Base-by-base conservation (phyloP, 495 filamentous ascomycete genomes). In the Neurospora sp. region DNA sequence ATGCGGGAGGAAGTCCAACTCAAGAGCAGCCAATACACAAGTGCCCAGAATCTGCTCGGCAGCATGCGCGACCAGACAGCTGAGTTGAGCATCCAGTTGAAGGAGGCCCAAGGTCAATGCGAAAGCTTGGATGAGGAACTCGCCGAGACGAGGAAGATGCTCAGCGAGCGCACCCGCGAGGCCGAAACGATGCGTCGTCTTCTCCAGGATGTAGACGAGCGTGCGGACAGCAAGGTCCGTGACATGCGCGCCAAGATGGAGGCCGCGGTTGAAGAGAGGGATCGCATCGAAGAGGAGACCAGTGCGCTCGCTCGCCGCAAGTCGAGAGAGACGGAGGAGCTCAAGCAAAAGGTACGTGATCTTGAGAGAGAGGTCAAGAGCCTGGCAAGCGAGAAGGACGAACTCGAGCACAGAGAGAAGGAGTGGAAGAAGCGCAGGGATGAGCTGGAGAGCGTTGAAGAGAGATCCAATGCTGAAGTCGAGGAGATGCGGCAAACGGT, bases 81-180 rank as follows among this genome's bases (percentile, higher is more conserved):
- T 4, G 96, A 99, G 81, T 85, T 98, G 76, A 89, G 90, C n/a
- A 91, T 92, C 82, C 96, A 97, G 82, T 91, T 97, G 87, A 95
- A 94, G 83, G 96, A 99, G 80, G 91, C 92, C 4, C 89, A 91
- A 70, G 89, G 90, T 44, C 91, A 93, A 74, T 90, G 89, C 72
- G 94, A 97, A 76, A 92, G 90, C 72, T 82, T 97, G n/a, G 95
- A 98, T 76, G 96, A 99, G 83, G 96, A 98, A 79, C 85, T 98
- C 9, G 89, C 89, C 20, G 96, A 99, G 78, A 90, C 93, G 16
- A 94, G 97, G 73, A 88, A 93, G 69, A 88, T 98, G 70, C 87
- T 99, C n/a, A 88, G 85, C 54, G 96, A 98, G 81, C 90, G 96
- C 20, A 95, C 92, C n/a, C 89, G 96, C 31, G 96, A 99, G 82